Evolutionary conservation across 2,329 filamentous ascomycete genomes (phyloP), one percentile per base, ranked within the genome.

Genomic region (Penicillium sp.): DNA sequence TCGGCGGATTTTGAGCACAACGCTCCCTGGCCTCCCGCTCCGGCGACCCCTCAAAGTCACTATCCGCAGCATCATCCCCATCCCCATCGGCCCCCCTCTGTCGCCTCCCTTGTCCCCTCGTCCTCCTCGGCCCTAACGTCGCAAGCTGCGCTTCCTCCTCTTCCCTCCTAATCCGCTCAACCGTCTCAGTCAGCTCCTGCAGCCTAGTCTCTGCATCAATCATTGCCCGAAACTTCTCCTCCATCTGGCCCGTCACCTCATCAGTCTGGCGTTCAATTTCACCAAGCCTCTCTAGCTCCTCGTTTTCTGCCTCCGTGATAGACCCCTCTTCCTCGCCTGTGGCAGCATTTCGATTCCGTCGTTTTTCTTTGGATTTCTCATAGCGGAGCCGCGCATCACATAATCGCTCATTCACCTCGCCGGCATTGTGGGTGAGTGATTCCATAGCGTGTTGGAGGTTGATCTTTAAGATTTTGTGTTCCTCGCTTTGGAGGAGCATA

Each of bases 121-220:
- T 53, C 22, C 21, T 27, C 19, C 39, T 35, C 9, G 68, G 57
- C 39, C 62, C 68, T 70, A 63, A 60, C 63, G 66, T 71, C 66
- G 59, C 67, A 59, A 58, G 68, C 19, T 60, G 45, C 10, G 66
- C 75, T 66, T 63, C 61, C 60, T 63, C 65, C 3, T 70, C 67
- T n/a, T 76, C 79, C 58, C 47, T 69, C 57, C 64, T 73, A 62
- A 85, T 65, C 57, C 75, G 74, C 3, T 68, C 63, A 5, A 87
- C 59, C 2, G 76, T 73, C 13, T 77, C 74, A 29, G 75, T 73
- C 45, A 84, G 67, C 5, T 70, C 67, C 53, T 77, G 70, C 14
- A 84, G 68, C 57, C 76, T 79, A 9, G 79, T 73, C 55, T 81
- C 76, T 9, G 77, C 77, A 70, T 90, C 87, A 57, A 89, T 82